These are phyloP conservation scores for Talaromyces sp. DNA, from an alignment of 2,329 filamentous ascomycete species.

Conservation along the genomic window DNA sequence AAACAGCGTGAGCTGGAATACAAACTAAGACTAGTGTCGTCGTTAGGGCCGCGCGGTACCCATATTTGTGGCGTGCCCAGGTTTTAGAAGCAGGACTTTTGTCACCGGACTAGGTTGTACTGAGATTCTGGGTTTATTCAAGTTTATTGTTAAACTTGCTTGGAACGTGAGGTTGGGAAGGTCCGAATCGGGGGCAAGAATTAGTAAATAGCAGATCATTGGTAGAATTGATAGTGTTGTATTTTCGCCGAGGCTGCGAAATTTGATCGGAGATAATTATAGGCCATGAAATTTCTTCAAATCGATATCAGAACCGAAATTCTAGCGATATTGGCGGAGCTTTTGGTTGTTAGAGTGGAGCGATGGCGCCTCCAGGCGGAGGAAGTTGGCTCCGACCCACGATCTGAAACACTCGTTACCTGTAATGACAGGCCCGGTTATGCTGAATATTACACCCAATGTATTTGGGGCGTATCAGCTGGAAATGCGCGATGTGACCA, in stretches of 20 bases:
- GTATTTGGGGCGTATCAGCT: not conserved
- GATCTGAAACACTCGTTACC: slow-evolving; percentile 14
- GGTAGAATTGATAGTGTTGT: too few species aligned
- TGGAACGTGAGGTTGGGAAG: not conserved
- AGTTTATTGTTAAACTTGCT: too few species aligned
- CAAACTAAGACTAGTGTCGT: not conserved
- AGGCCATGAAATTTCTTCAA: not conserved
- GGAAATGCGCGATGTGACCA: slow-evolving; percentile 14
- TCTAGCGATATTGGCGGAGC: slow-evolving; percentile 8
- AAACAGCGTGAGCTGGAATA: not conserved
- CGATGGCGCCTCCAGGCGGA: not conserved
- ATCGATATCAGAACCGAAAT: slow-evolving; percentile 1
- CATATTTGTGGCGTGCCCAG: slow-evolving; percentile 19
- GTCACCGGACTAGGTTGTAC: not conserved
- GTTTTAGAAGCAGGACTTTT: not conserved
- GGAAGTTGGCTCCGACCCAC: slow-evolving; percentile 1
- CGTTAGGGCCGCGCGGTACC: slow-evolving; percentile 13
- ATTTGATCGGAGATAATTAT: not conserved
- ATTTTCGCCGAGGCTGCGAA: not conserved
- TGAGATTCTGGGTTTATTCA: too few species aligned
- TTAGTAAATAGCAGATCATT: too few species aligned
- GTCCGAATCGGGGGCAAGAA: too few species aligned
- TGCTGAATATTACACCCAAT: not conserved
- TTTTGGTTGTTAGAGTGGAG: slow-evolving; percentile 4
- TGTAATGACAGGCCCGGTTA: not conserved